Percentiles rank a stretch among this genome's conserved stretches.
phyloP scores from a whole-genome alignment of 2,329 filamentous ascomycete genomes.

The Chaetomiaceae sp. region DNA sequence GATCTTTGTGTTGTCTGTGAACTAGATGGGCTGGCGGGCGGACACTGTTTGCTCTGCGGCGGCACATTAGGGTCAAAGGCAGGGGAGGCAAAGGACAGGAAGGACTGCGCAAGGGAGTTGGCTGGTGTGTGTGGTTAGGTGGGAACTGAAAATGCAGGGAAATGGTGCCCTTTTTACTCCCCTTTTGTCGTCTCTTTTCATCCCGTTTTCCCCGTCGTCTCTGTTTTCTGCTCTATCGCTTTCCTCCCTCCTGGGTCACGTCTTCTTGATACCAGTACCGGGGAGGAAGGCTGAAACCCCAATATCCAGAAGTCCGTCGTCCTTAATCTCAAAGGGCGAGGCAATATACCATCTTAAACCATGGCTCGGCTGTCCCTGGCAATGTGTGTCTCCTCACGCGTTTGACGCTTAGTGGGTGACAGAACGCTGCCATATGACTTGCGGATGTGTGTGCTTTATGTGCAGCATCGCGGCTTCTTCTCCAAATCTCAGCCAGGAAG shows the following conservation, averaged over 20 bases:
- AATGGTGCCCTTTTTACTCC: conserved; percentile 33
- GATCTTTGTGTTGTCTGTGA: conserved; percentile 2
- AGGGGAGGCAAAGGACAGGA: conserved; percentile 28
- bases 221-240: conserved; percentile 17
- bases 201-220: not conserved
- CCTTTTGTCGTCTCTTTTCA: conserved; percentile 29
- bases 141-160: conserved; percentile 38
- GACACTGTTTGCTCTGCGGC: conserved; percentile 23
- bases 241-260: conserved; percentile 4
- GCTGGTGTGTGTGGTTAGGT: conserved; percentile 24
- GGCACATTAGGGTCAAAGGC: conserved; percentile 26
- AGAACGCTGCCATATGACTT: not conserved
- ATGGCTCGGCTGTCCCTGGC: not conserved
- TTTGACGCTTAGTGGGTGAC: not conserved
- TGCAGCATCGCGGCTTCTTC: too few species aligned
- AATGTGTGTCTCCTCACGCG: not conserved
- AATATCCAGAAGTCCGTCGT: conserved; percentile 5
- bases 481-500: too few species aligned
- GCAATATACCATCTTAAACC: conserved; percentile 12
- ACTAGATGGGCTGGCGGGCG: conserved; percentile 22
- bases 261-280: conserved; percentile 7
- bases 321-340: not conserved
- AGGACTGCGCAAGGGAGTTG: conserved; percentile 34
- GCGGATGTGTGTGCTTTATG: too few species aligned
- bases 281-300: not conserved